phyloP scores from a whole-genome alignment of 305 asterid genomes.

The Solanum aculeatissimum region DNA sequence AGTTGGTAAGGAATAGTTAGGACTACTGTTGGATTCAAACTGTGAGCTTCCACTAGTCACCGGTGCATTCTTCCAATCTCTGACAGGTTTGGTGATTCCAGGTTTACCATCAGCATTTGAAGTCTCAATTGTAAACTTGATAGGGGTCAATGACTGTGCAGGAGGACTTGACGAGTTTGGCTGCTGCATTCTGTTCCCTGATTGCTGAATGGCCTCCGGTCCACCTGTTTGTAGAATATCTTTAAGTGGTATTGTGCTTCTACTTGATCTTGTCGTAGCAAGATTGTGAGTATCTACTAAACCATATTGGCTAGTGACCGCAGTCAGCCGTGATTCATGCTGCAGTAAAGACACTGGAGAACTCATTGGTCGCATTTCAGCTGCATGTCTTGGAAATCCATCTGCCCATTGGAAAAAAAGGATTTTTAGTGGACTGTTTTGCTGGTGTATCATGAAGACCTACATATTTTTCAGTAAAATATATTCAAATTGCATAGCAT shows the following conservation, averaged over 20 bases:
- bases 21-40: constrained; percentile 10
- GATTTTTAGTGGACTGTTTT: constrained; percentile 18
- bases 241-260: constrained; percentile 8
- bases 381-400: constrained; percentile 21
- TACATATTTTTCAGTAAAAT: constrained; percentile 11
- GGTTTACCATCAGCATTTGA: constrained; percentile 10
- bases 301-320: constrained; percentile 13
- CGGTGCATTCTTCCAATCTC: constrained; percentile 21
- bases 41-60: constrained; percentile 7
- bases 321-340: constrained; percentile 19
- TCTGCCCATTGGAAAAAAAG: constrained; percentile 27
- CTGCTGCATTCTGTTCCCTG: constrained; percentile 18
- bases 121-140: constrained; percentile 21
- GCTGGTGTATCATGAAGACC: constrained; percentile 26
- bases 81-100: constrained; percentile 20
- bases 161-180: constrained; percentile 17
- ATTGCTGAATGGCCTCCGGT: constrained; percentile 22
- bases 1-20: constrained; percentile 16
- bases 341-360: constrained; percentile 9
- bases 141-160: constrained; percentile 20
- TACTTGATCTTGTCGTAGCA: constrained; percentile 23
- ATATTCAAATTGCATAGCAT: not conserved
- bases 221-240: constrained; percentile 14
- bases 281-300: constrained; percentile 15
- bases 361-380: constrained; percentile 16